phyloP scores from a whole-genome alignment of 768 basidiomycete species.

The Tricholoma bakamatsutake region DNA sequence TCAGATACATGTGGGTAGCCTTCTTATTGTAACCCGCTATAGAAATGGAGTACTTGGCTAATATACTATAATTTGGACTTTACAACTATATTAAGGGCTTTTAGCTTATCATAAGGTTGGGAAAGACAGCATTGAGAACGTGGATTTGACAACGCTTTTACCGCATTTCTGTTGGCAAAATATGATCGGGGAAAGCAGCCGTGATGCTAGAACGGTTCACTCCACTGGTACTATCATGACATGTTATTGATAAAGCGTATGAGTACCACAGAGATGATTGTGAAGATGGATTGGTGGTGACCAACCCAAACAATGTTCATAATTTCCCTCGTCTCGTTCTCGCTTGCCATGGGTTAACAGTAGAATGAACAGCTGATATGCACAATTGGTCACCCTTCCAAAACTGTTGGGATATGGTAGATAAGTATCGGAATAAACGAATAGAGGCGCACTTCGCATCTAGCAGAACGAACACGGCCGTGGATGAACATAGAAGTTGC shows the following conservation, averaged over 20 bases:
- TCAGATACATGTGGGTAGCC: not conserved
- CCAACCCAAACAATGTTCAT: not conserved
- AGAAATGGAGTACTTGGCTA: not conserved
- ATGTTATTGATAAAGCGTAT: no score
- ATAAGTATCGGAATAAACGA: not conserved
- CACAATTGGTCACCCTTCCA: constrained; percentile 37
- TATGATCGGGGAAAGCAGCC: not conserved
- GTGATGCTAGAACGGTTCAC: no score
- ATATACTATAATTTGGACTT: no score
- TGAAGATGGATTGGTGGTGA: not conserved
- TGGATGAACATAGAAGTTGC: constrained; percentile 36
- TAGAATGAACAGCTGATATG: constrained; percentile 40
- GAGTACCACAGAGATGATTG: not conserved
- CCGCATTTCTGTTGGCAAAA: not conserved
- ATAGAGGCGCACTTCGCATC: constrained; percentile 35
- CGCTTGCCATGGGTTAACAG: constrained; percentile 23
- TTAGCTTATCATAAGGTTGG: no score
- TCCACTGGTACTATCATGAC: no score
- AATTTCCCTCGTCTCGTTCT: not conserved
- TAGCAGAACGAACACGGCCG: constrained; percentile 34
- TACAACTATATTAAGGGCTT: no score
- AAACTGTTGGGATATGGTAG: constrained; percentile 24
- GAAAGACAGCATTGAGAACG: no score
- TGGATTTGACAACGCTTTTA: no score
- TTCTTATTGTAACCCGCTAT: not conserved